Evolutionary conservation across 31 red algal genomes (phyloP).

Genomic region (Endocladia muricata): DNA sequence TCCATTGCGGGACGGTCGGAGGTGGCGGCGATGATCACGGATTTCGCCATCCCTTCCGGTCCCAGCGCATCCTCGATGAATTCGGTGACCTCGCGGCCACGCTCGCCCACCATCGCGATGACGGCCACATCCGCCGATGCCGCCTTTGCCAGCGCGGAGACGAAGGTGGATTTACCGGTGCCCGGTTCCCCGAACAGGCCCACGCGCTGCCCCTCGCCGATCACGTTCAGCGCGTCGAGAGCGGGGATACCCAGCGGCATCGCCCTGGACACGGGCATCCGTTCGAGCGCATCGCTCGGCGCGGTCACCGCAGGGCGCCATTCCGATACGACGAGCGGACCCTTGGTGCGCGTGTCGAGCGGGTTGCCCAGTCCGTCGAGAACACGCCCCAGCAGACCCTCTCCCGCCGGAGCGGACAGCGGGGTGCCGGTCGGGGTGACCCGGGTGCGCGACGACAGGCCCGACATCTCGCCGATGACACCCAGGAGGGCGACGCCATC

Average conservation of each 20-base stretch:
- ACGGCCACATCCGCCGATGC: conserved; percentile 10
- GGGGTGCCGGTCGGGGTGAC: neutral
- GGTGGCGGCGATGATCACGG: conserved; percentile 8
- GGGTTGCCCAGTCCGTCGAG: conserved; percentile 5
- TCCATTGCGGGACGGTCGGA: conserved; percentile 10
- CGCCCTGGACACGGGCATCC: neutral
- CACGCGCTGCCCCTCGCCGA: conserved; percentile 16
- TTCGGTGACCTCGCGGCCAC: conserved; percentile 22
- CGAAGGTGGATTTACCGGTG: conserved; percentile 9
- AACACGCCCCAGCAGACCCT: neutral
- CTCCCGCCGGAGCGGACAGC: neutral
- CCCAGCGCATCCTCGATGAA: conserved; percentile 22
- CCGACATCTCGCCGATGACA: neutral
- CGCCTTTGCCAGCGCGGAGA: neutral
- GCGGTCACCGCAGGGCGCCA: neutral
- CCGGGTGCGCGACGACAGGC: neutral
- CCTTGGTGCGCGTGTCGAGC: neutral
- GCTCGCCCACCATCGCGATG: conserved; percentile 17
- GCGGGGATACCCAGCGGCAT: neutral
- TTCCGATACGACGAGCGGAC: neutral
- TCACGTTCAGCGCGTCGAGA: conserved; percentile 9
- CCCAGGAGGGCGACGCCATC: neutral
- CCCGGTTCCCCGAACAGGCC: conserved; percentile 16
- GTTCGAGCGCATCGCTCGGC: neutral
- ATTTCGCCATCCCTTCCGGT: neutral